Evolutionary conservation across 805 yeast species (phyloP).

Genomic region (Schwanniomyces pseudopolymorphus): DNA sequence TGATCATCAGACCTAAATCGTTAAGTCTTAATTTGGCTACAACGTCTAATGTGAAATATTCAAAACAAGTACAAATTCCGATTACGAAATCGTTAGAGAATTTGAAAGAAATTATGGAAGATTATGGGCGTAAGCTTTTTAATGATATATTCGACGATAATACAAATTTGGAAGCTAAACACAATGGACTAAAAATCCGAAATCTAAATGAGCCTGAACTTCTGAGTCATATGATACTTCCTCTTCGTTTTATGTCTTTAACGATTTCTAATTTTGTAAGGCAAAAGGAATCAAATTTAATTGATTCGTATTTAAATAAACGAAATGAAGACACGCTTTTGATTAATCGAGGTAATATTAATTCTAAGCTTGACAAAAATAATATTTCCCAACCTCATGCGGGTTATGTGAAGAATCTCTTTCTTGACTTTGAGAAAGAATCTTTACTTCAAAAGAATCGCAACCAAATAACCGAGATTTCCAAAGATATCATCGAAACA

Average conservation of each 20-base stretch:
- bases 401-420: slow-evolving; percentile 14
- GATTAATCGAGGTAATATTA: not conserved
- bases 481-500: not conserved
- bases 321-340: not conserved
- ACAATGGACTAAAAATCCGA: slow-evolving; percentile 16
- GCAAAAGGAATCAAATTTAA: slow-evolving; percentile 31
- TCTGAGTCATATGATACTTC: slow-evolving; percentile 28
- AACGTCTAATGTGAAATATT: slow-evolving; percentile 19
- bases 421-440: slow-evolving; percentile 16
- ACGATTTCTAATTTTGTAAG: slow-evolving; percentile 55
- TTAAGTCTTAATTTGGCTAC: slow-evolving; percentile 40
- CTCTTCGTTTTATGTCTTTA: slow-evolving; percentile 51
- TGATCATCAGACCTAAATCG: slow-evolving; percentile 54
- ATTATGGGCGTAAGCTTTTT: slow-evolving; percentile 36
- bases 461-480: not conserved
- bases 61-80: slow-evolving; percentile 44
- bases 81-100: slow-evolving; percentile 37
- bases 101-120: slow-evolving; percentile 25
- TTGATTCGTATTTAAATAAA: slow-evolving; percentile 27
- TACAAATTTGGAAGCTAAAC: slow-evolving; percentile 20
- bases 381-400: not conserved
- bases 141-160: slow-evolving; percentile 36
- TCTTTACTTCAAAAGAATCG: slow-evolving; percentile 2
- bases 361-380: not conserved
- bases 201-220: slow-evolving; percentile 18